Evolutionary conservation across 2,329 filamentous ascomycete species (phyloP), one percentile per base, ranked within the genome.

Genomic region (Aspergillus proliferans): DNA sequence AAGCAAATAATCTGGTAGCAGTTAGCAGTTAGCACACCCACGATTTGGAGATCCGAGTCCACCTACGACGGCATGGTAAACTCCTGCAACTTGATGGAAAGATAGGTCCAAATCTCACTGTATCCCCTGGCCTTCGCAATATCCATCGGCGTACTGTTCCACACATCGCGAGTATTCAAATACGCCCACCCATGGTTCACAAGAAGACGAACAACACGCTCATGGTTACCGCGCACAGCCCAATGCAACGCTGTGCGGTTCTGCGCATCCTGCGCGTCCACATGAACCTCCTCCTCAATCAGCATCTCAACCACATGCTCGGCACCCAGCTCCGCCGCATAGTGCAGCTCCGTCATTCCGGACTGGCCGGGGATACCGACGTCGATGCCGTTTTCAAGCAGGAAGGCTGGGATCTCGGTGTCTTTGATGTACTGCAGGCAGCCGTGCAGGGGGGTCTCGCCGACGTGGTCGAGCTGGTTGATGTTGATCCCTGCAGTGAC

Each of bases 301-400:
- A 45, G 18, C 7, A 22, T 12, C 15, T 12, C 6, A 4, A 33
- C 43, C n/a, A 33, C 12, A 6, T 19, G 3, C 4, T 19, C 33
- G 44, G 45, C 22, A 21, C 33, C 28, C 6, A 38, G 41, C 6
- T 19, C 12, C 9, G 46, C 15, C 6, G 50, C 47, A 4, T 47
- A 18, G 19, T 54, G 50, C 6, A 54, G 36, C 21, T 41, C 43
- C n/a, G 52, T 50, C 9, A 30, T 34, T 19, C 47, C 52, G 6
- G 24, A 22, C 9, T 34, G 15, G 30, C 52, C 47, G n/a, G 19
- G 39, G 4, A 46, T 4, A 14, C 50, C 43, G 12, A 48, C 5
- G 10, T 48, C 28, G 14, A 52, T 43, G 9, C 33, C 47, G 3
- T 24, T 18, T 34, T 34, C 40, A 10, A 52, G 21, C 2, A 54